Percentiles rank a stretch among this genome's conserved stretches.
These are phyloP conservation scores for Lichtheimia ornata DNA, from an alignment of 371 early-diverging fungal species.

Conservation along the genomic window DNA sequence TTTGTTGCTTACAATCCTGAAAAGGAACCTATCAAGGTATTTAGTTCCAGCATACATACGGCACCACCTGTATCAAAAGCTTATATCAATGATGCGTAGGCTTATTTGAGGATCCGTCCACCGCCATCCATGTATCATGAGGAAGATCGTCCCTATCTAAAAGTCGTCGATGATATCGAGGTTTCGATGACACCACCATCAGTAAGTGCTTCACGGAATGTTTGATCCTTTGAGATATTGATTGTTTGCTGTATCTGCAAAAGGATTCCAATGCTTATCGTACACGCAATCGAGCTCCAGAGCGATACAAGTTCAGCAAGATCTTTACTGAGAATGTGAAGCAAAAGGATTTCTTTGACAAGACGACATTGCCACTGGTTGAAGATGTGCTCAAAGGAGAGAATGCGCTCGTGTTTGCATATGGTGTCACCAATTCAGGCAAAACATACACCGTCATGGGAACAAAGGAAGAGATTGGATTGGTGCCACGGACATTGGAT, in stretches of 20 bases:
- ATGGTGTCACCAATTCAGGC: slow-evolving; percentile 83
- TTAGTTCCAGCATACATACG: not conserved
- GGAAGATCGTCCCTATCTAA: slow-evolving; percentile 37
- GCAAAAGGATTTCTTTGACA: slow-evolving; percentile 61
- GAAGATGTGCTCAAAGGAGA: slow-evolving; percentile 54
- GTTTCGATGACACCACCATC: slow-evolving; percentile 52
- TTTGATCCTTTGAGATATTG: not conserved
- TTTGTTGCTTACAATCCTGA: slow-evolving; percentile 30
- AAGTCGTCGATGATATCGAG: slow-evolving; percentile 48
- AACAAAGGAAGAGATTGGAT: slow-evolving; percentile 49
- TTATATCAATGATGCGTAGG: slow-evolving; percentile 20
- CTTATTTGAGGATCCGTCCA: slow-evolving; percentile 49
- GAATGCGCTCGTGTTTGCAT: slow-evolving; percentile 71
- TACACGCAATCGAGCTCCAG: slow-evolving; percentile 47
- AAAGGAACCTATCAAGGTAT: slow-evolving; percentile 29
- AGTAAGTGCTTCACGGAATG: slow-evolving; percentile 13
- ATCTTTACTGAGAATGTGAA: slow-evolving; percentile 54
- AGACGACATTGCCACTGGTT: slow-evolving; percentile 60
- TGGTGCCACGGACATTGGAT: slow-evolving; percentile 65
- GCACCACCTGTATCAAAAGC: not conserved
- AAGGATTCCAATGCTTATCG: slow-evolving; percentile 42
- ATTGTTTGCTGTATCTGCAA: not conserved
- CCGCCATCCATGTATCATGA: slow-evolving; percentile 14
- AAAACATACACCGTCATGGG: slow-evolving; percentile 80
- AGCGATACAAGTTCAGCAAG: slow-evolving; percentile 66